Conservation (phyloP, 305 asterid genomes). For the Solanum aculeatissimum region DNA sequence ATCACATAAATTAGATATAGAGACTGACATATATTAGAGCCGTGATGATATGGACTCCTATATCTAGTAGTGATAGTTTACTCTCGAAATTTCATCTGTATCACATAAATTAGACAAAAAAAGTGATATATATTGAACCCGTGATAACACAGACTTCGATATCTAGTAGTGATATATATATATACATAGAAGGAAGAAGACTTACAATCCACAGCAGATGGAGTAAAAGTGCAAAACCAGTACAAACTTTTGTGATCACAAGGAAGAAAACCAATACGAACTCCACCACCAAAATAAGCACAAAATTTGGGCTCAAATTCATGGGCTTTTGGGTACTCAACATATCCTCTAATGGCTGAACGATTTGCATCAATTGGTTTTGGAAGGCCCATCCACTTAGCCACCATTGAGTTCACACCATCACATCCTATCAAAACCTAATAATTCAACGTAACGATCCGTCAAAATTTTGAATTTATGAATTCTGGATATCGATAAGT, state of each 20-base stretch:
- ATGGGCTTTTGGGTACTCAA: conserved; percentile 31
- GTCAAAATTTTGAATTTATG: neutral
- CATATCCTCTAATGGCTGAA: conserved; percentile 55
- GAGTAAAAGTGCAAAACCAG: conserved; percentile 63
- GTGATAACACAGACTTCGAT: neutral
- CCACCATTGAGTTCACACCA: conserved; percentile 63
- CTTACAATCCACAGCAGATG: conserved; percentile 38
- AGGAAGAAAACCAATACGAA: conserved; percentile 55
- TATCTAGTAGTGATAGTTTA: no score
- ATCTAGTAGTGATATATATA: neutral
- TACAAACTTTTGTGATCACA: conserved; percentile 43
- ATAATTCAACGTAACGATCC: rapidly evolving
- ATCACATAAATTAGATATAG: no score
- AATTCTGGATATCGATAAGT: rapidly evolving
- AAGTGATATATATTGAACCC: rapidly evolving
- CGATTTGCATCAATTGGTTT: conserved; percentile 36
- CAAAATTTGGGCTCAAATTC: conserved; percentile 37
- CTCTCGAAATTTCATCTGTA: neutral
- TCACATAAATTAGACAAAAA: neutral
- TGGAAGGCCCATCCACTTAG: conserved; percentile 51
- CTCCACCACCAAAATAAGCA: conserved; percentile 47
- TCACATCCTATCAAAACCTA: conserved; percentile 76
- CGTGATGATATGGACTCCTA: no score
- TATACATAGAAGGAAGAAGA: neutral
- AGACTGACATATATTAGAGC: no score